Conservation (phyloP, 2,329 filamentous ascomycete species). For the Madurella mycetomatis region DNA sequence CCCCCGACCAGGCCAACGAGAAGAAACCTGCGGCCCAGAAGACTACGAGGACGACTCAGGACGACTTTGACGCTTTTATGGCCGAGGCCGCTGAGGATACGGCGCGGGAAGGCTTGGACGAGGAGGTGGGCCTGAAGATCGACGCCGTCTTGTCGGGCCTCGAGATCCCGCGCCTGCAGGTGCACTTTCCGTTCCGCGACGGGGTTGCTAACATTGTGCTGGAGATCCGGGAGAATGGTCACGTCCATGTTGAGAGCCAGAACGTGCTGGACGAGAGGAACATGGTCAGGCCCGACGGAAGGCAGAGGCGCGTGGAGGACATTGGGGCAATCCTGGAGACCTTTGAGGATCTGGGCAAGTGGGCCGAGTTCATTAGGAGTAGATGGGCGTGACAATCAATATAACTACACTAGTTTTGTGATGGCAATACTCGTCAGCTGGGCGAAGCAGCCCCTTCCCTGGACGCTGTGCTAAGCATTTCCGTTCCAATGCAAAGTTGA, state of each 20-base stretch:
- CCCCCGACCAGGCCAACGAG: conserved; percentile 10
- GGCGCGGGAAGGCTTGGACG: neutral
- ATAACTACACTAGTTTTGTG: too few relatives aligned
- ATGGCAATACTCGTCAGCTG: too few relatives aligned
- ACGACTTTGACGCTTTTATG: conserved; percentile 26
- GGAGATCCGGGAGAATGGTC: conserved; percentile 56
- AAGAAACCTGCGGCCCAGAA: neutral
- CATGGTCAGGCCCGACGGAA: conserved; percentile 29
- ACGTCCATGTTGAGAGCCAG: conserved; percentile 54
- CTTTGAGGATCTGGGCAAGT: conserved; percentile 49
- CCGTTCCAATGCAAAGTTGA: too few relatives aligned
- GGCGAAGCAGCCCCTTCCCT: too few relatives aligned
- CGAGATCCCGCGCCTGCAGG: conserved; percentile 45
- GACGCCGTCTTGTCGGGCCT: conserved; percentile 52
- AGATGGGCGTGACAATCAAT: conserved; percentile 23
- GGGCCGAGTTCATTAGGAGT: conserved; percentile 50
- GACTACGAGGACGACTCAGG: conserved; percentile 4
- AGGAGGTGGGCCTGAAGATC: conserved; percentile 31
- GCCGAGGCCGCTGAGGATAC: neutral
- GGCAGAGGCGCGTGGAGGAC: conserved; percentile 37
- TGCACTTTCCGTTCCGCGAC: conserved; percentile 49
- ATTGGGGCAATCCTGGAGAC: conserved; percentile 45
- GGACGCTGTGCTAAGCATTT: too few relatives aligned
- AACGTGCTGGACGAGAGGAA: conserved; percentile 44
- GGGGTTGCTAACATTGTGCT: conserved; percentile 51